Evolutionary conservation across 108 stramenopile genomes (phyloP), one percentile per base, ranked within the genome.

Genomic region (Pseudonitzschia pungens): DNA sequence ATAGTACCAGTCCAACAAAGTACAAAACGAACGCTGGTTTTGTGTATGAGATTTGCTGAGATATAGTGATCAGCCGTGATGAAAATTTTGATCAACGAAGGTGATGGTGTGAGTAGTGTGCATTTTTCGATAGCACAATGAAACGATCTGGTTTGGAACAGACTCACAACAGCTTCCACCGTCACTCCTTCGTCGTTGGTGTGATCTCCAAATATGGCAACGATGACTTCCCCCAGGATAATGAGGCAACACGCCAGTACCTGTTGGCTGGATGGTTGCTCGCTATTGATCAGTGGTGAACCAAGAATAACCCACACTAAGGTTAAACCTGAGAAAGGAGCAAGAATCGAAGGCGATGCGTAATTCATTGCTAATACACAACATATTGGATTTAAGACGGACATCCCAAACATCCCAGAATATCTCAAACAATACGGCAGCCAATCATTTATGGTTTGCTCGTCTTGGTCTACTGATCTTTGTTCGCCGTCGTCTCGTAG

Each of bases 311-410:
- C 86, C 91, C 91, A 95, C 2, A 92, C 92, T n/a, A 95, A 65
- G 12, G 94, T 92, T 14, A 95, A 78, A 40, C 94, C 94, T 15
- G 82, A 84, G 72, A 95, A 95, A 0, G 94, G 94, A 26, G 94
- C 94, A 53, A 93, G 62, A 51, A 95, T 91, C 7, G 77, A 80
- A n/a, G 94, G 94, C 41, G 86, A 87, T 14, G 92, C 92, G 74
- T 91, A 93, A 40, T 87, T 85, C 91, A 95, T 92, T 10, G 94
- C 91, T 36, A 91, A 53, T 4, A 95, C 89, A 59, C 87, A 86
- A 52, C 80, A 90, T 12, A 87, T 26, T 20, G 94, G 94, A 77
- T 92, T 95, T 33, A 95, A 69, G 50, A 88, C 76, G 0, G 87
- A 83, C 93, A 94, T 94, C 4, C 93, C 93, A 54, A 92, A 64